These are phyloP conservation scores for Amylocystis lapponica DNA, from an alignment of 768 basidiomycete genomes.

Conservation along the genomic window DNA sequence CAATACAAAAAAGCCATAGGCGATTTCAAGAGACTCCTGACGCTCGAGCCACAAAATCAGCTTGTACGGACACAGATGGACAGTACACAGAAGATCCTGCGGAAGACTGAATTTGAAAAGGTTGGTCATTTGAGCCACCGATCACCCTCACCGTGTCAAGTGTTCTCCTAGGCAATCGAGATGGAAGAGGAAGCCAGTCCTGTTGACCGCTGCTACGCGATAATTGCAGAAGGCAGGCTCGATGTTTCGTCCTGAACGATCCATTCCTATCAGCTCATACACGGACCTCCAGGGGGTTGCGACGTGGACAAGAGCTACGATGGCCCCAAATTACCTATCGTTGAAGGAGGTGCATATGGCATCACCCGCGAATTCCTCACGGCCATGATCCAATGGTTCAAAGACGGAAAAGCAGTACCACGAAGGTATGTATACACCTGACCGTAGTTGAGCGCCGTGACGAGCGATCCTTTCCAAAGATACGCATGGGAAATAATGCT, in stretches of 20 bases:
- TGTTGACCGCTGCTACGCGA: constrained; percentile 67
- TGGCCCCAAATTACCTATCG: constrained; percentile 65
- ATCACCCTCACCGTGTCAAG: constrained; percentile 3
- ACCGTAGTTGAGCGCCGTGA: background rate
- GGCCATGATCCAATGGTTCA: constrained; percentile 88
- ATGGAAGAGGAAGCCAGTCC: constrained; percentile 83
- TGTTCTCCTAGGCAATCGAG: constrained; percentile 71
- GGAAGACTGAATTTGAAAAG: constrained; percentile 91
- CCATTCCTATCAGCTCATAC: background rate
- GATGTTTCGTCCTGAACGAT: background rate
- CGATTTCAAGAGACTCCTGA: constrained; percentile 82
- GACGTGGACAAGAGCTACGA: constrained; percentile 66
- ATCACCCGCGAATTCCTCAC: constrained; percentile 78
- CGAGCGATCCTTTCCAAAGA: constrained; percentile 35
- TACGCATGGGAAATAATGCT: constrained; percentile 96
- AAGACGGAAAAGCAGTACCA: constrained; percentile 87
- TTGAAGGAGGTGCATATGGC: constrained; percentile 59
- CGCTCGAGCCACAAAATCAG: constrained; percentile 83
- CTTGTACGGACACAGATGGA: constrained; percentile 73
- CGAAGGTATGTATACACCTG: constrained; percentile 52
- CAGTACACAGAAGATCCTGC: constrained; percentile 86
- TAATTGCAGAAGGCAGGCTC: constrained; percentile 66
- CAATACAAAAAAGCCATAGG: constrained; percentile 81
- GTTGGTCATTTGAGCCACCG: constrained; percentile 29
- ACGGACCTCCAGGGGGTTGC: constrained; percentile 55